Evolutionary conservation across 1,139 yeast species (phyloP), one percentile per base, ranked within the genome.

Genomic region (Suhomyces panamericanus): DNA sequence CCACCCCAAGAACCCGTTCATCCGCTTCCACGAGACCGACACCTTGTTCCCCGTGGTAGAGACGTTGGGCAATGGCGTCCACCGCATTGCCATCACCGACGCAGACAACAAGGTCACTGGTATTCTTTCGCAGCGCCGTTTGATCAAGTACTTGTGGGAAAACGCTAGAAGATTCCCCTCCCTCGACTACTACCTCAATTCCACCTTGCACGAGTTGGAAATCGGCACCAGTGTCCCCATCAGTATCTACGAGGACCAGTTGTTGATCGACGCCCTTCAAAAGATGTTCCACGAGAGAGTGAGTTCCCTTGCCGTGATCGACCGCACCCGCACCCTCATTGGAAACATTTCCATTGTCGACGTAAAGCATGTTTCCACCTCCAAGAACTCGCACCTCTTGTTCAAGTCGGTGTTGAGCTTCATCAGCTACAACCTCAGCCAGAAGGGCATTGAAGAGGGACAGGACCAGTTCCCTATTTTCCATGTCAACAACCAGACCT

Each of bases 381-480:
- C 95, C 29, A 87, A 88, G 27, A 91, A 90, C 62, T 85, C 95
- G 8, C 89, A 87, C 50, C 70, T 88, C 52, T 75, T 93, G 48
- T 85, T 85, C 59, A 84, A 87, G 61, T 77, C 95, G 8, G 95
- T 96, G 63, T 76, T 89, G 59, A 93, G 87, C 64, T 93, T 91
- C 61, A 81, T 93, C 49, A 83, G 95, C 30, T 87, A 89, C 52
- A 90, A 91, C 52, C 77, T 93, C 52, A 85, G 87, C 55, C 85
- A 85, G 51, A 84, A 96, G 59, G 99, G 98, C 13, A 77, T 93
- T 29, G 95, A 85, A 59, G 93, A 90, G 60, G 96, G 96, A 44
- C 90, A 91, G 66, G 99, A 93, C 69, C 91, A 95, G 39, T 91
- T 85, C 75, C 99, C 99, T 13, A 91, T 93, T 39, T 93, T 93